phyloP scores from a whole-genome alignment of 2,329 filamentous ascomycete species.

The Whalleya microplaca region DNA sequence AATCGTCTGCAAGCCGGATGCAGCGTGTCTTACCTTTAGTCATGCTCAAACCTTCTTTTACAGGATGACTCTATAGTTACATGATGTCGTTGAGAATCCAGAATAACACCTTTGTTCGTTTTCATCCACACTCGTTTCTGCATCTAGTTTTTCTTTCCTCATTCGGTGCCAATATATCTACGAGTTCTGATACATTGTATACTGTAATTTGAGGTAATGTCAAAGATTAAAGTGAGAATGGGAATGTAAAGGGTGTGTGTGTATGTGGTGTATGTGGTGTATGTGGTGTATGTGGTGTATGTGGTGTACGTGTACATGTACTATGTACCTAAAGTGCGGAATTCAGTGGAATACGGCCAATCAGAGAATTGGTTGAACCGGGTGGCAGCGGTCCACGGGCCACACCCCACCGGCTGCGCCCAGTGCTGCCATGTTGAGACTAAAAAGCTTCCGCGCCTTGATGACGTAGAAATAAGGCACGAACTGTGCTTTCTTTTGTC shows the following conservation, averaged over 20 bases:
- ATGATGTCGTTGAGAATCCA: neutral
- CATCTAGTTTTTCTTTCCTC: neutral
- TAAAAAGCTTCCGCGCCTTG: neutral
- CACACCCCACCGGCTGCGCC: neutral
- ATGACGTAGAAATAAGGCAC: neutral
- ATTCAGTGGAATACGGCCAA: neutral
- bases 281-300: too few relatives aligned
- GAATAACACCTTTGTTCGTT: neutral
- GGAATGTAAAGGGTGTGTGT: too few relatives aligned
- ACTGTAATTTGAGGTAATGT: too few relatives aligned
- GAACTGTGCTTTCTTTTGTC: neutral
- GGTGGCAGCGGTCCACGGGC: too few relatives aligned
- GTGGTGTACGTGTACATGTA: too few relatives aligned
- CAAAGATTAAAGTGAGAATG: too few relatives aligned
- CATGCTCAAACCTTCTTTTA: constrained; percentile 5
- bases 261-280: too few relatives aligned
- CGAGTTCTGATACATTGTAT: too few relatives aligned
- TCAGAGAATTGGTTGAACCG: neutral
- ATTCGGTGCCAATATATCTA: neutral
- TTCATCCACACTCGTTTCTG: neutral
- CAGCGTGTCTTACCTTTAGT: too few relatives aligned
- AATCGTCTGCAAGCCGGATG: too few relatives aligned
- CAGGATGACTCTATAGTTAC: neutral
- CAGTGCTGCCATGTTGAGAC: neutral
- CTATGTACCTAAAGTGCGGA: too few relatives aligned